These are phyloP conservation scores for Leccinum uliginosum DNA, from an alignment of 768 basidiomycete species.

Conservation along the genomic window DNA sequence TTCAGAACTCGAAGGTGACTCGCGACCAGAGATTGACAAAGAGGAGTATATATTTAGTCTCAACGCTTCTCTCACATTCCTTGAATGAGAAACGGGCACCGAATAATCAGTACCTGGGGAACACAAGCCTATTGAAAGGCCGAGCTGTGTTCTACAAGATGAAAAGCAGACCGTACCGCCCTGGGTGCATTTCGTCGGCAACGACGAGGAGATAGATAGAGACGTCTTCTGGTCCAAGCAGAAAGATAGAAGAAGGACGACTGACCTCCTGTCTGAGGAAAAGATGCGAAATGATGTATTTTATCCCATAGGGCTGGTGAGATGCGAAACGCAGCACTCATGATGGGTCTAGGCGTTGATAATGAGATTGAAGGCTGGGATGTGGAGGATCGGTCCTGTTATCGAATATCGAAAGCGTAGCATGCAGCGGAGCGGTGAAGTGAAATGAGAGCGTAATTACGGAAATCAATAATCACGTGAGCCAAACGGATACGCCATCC, in stretches of 20 bases:
- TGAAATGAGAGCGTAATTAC: neutral
- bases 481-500: no score
- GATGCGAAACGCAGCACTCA: conserved; percentile 60
- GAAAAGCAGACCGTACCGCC: neutral
- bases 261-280: conserved; percentile 88
- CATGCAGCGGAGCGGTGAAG: conserved; percentile 6
- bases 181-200: neutral
- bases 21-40: neutral
- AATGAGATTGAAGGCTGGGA: neutral
- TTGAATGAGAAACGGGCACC: neutral
- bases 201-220: neutral
- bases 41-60: no score
- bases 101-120: neutral
- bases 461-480: neutral
- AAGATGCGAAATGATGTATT: conserved; percentile 87
- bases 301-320: conserved; percentile 79
- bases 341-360: conserved; percentile 8
- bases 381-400: neutral
- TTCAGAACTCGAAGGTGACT: neutral
- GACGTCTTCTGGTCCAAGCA: neutral
- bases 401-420: neutral
- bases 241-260: neutral
- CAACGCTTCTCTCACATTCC: neutral
- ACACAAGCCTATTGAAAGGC: neutral
- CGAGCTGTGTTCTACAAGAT: neutral